Conservation (phyloP, 305 asterid species). For the Fraxinus baroniana region DNA sequence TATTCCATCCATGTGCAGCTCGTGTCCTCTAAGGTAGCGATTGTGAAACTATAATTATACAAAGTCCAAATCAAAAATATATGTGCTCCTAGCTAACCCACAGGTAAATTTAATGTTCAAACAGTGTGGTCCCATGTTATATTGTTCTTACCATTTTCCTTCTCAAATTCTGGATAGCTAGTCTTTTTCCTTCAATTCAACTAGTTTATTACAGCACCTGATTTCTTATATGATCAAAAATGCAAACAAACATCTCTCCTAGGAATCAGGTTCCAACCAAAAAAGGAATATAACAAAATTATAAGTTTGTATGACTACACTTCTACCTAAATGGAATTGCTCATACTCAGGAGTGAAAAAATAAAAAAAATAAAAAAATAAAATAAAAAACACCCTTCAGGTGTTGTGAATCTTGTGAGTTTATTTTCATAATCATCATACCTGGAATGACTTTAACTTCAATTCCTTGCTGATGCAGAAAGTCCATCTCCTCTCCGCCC, state of each 20-base stretch:
- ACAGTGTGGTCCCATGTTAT: neutral
- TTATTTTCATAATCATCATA: slow-evolving; percentile 23
- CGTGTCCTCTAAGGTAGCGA: neutral
- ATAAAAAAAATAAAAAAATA: too few relatives aligned
- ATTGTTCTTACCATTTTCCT: neutral
- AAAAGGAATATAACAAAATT: neutral
- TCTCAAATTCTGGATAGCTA: neutral
- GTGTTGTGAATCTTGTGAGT: neutral
- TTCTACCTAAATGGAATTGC: neutral
- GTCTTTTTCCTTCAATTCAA: neutral
- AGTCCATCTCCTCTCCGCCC: slow-evolving; percentile 99
- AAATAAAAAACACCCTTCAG: neutral
- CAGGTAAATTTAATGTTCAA: neutral
- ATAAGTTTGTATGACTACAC: neutral
- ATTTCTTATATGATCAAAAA: neutral
- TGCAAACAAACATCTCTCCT: neutral
- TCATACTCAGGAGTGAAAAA: neutral
- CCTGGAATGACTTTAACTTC: slow-evolving; percentile 89
- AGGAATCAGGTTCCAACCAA: neutral
- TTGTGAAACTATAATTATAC: neutral
- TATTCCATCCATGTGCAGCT: neutral
- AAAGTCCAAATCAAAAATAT: neutral
- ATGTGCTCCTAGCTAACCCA: neutral
- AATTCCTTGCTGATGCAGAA: slow-evolving; percentile 81
- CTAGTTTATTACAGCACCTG: neutral